A percentile compares a stretch with the other conserved stretches of the same genome.
These are phyloP conservation scores for Cyberlindnera nakhonratchasimensis DNA, from an alignment of 805 yeast species.

Conservation along the genomic window DNA sequence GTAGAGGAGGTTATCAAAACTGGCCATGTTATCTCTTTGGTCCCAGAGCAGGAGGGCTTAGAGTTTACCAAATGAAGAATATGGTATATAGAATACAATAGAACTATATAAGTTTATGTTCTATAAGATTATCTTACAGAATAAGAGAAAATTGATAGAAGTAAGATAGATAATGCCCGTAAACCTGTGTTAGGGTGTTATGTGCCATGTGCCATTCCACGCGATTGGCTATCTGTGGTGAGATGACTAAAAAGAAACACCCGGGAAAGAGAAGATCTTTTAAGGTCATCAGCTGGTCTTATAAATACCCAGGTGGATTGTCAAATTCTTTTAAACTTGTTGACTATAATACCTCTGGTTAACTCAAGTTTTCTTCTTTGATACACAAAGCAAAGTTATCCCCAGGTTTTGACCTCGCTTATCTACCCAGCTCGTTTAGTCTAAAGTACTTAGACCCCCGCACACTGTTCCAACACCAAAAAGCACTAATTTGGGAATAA, in stretches of 20 bases:
- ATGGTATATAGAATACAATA: neutral
- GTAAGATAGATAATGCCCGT: neutral
- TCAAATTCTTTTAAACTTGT: no score
- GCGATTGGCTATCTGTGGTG: neutral
- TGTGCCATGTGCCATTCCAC: neutral
- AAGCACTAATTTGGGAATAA: no score
- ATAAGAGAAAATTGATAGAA: no score
- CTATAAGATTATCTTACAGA: no score
- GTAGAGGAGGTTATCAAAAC: slow-evolving; percentile 52
- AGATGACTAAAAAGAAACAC: neutral
- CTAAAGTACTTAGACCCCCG: neutral
- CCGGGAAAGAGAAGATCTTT: neutral
- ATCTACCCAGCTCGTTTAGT: neutral
- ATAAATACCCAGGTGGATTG: no score
- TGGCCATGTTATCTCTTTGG: slow-evolving; percentile 69
- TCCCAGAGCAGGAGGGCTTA: slow-evolving; percentile 65
- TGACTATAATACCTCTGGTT: no score
- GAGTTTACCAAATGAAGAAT: slow-evolving; percentile 7
- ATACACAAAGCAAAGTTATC: neutral
- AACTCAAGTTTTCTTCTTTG: no score
- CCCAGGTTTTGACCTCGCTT: no score
- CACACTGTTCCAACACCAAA: neutral
- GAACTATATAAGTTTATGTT: no score
- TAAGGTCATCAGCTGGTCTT: neutral
- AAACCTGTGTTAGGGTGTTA: neutral